Evolutionary conservation across 805 yeast species (phyloP).

Genomic region (Hyphopichia homilentoma): DNA sequence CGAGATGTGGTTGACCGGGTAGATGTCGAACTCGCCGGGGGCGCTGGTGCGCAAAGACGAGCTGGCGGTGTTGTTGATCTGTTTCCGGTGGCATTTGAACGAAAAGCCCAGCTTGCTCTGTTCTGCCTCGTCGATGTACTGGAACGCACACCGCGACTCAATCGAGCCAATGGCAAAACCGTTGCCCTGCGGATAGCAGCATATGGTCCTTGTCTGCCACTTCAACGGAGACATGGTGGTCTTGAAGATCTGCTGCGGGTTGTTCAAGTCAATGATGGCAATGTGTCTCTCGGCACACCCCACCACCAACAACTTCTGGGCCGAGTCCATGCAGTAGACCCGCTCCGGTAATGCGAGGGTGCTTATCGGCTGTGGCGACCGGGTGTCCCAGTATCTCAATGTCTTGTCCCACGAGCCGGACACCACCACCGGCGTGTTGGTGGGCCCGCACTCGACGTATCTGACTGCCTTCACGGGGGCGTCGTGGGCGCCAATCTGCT

Average conservation of each 20-base stretch:
- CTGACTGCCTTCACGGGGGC: slow-evolving; percentile 74
- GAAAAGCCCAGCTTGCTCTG: slow-evolving; percentile 75
- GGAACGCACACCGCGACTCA: slow-evolving; percentile 95
- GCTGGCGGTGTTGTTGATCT: slow-evolving; percentile 32
- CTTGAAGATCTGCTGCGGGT: slow-evolving; percentile 80
- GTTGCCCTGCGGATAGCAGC: slow-evolving; percentile 87
- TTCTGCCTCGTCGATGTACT: slow-evolving; percentile 80
- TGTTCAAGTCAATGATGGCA: slow-evolving; percentile 69
- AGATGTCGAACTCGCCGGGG: slow-evolving; percentile 57
- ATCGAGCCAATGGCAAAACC: slow-evolving; percentile 92
- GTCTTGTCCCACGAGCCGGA: slow-evolving; percentile 98
- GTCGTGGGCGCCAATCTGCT: slow-evolving; percentile 83
- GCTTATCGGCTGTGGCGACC: slow-evolving; percentile 77
- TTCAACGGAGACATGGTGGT: slow-evolving; percentile 73
- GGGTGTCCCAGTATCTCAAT: slow-evolving; percentile 89
- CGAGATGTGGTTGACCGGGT: slow-evolving; percentile 72
- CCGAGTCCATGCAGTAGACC: slow-evolving; percentile 83
- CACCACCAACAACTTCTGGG: slow-evolving; percentile 80
- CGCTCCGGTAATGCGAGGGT: slow-evolving; percentile 85
- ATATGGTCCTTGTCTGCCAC: slow-evolving; percentile 79
- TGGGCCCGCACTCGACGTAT: slow-evolving; percentile 80
- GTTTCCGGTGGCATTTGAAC: slow-evolving; percentile 90
- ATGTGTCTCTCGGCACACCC: slow-evolving; percentile 91
- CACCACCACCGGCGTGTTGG: slow-evolving; percentile 76
- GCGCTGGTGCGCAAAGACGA: slow-evolving; percentile 24